These are phyloP conservation scores for Metschnikowia sp. DNA, from an alignment of 805 yeast species.

Conservation along the genomic window DNA sequence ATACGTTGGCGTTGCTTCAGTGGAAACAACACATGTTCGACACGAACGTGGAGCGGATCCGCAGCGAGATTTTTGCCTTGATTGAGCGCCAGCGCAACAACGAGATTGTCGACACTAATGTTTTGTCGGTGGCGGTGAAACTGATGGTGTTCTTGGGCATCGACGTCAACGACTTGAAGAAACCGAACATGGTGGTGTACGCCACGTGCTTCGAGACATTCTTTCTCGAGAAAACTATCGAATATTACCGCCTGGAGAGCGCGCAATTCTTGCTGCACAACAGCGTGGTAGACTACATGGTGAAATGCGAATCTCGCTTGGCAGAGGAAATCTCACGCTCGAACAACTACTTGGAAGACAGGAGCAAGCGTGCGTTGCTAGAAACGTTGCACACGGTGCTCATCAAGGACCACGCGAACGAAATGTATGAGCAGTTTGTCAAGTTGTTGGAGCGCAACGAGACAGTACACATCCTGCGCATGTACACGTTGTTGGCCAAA, in stretches of 20 bases:
- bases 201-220: slow-evolving; percentile 73
- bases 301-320: slow-evolving; percentile 77
- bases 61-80: slow-evolving; percentile 69
- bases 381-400: slow-evolving; percentile 73
- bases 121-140: slow-evolving; percentile 70
- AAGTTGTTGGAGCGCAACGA: slow-evolving; percentile 70
- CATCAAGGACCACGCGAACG: slow-evolving; percentile 73
- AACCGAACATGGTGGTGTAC: slow-evolving; percentile 78
- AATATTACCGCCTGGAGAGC: slow-evolving; percentile 69
- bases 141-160: slow-evolving; percentile 89
- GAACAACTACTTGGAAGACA: slow-evolving; percentile 77
- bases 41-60: slow-evolving; percentile 55
- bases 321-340: slow-evolving; percentile 80
- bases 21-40: slow-evolving; percentile 87
- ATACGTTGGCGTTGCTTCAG: slow-evolving; percentile 78
- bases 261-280: slow-evolving; percentile 61
- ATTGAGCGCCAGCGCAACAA: slow-evolving; percentile 79
- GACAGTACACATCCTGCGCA: slow-evolving; percentile 68
- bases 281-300: slow-evolving; percentile 87
- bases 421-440: slow-evolving; percentile 73
- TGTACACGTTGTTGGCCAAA: slow-evolving; percentile 72
- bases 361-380: slow-evolving; percentile 73
- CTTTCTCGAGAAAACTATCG: slow-evolving; percentile 67
- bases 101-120: slow-evolving; percentile 62
- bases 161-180: slow-evolving; percentile 85